Percentiles rank a stretch among this genome's conserved stretches.
phyloP scores from a whole-genome alignment of 2,329 filamentous ascomycete genomes.

The Emergomyces africanus region DNA sequence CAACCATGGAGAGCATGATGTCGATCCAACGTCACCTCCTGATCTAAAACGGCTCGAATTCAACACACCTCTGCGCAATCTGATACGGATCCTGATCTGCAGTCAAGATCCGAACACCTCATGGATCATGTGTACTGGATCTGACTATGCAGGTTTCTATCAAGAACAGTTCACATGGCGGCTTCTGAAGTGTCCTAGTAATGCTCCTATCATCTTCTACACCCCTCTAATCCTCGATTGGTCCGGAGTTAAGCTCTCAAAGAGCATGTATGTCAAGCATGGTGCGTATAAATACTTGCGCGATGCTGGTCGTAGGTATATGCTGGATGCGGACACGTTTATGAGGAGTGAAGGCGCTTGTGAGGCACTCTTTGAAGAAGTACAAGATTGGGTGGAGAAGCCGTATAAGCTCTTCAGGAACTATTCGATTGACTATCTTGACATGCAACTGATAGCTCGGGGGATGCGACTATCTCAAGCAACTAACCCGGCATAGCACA shows the following conservation, averaged over 20 bases:
- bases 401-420: neutral
- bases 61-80: neutral
- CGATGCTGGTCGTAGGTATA: neutral
- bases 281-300: neutral
- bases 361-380: neutral
- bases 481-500: neutral
- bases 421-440: neutral
- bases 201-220: neutral
- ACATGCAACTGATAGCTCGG: neutral
- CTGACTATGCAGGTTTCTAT: constrained; percentile 11
- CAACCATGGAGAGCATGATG: neutral
- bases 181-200: neutral
- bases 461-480: neutral
- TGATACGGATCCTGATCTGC: neutral
- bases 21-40: neutral
- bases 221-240: neutral
- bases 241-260: neutral
- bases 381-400: neutral
- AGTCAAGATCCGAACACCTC: neutral
- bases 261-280: neutral
- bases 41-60: neutral
- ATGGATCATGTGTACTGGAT: constrained; percentile 8
- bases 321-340: neutral
- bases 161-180: constrained; percentile 8
- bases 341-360: neutral